Evolutionary conservation across 306 rosid genomes (phyloP), one percentile per base, ranked within the genome.

Genomic region (Cucurbita pepo): DNA sequence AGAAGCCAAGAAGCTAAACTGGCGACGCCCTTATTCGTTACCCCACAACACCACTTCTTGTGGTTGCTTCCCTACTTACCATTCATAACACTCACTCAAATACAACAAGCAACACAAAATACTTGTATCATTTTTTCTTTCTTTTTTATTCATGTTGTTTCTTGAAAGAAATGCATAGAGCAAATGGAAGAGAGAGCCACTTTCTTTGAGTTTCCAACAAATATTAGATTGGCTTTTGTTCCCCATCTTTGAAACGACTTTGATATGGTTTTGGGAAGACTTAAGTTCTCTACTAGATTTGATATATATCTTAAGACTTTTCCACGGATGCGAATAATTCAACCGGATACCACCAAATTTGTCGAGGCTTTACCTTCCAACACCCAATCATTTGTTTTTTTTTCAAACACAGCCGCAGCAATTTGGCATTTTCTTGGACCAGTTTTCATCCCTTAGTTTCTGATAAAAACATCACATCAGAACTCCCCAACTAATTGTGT

Each of bases 31-130:
- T 0, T 84, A 79, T 62, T 81, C 88, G 48, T 73, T 90, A 37
- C 82, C 63, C 59, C 86, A 82, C 65, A 84, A 1, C 40, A 40
- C 4, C 37, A 5, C n/a, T 75, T 81, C 97, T 34, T 89, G 96
- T 72, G 96, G 99, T 37, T 95, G 96, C 82, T 88, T 95, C 80
- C 96, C 97, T 59, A 84, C 93, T 81, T 85, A 40, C 8, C 44
- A 38, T 38, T 6, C 41, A 84, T 79, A 86, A 69, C 56, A 78
- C 56, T 30, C 74, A 69, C 58, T 69, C 34, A 69, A 51, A 69
- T 14, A 69, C 9, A 50, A 69, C n/a, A 69, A 48, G 16, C 9
- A 48, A 69, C 55, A 47, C 40, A 69, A 8, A 30, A 69, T 22
- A 48, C 56, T 69, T 69, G 74, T 30, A 69, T 15, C 59, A 50